Evolutionary conservation across 352 stramenopile species (phyloP), one percentile per base, ranked within the genome.

Genomic region (Phytophthora pluvialis): DNA sequence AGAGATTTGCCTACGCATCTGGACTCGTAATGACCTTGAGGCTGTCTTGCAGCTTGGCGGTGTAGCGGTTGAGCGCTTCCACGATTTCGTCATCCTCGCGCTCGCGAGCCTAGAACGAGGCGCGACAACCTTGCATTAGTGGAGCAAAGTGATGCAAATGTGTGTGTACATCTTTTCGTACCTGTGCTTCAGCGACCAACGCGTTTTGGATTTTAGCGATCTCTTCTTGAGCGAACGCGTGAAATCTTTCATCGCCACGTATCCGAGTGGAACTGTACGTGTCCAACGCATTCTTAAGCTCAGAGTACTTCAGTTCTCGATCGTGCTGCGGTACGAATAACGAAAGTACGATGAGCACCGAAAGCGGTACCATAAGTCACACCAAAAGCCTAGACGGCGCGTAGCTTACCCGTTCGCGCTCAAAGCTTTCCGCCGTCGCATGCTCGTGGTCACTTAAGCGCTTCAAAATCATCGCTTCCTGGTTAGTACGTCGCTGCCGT

Each of bases 31-130:
- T 96, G 67, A 98, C 86, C 50, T 95, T 95, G 63, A 98, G 87
- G 69, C 89, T 98, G 48, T 93, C 85, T 69, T 98, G 94, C 9
- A 98, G 65, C 76, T 98, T 97, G 55, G 89, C 77, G 0, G 93
- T 98, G 73, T 98, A 98, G 36, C 88, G 69, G 70, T 98, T 97
- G 57, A 98, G 84, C 32, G 90, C 93, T 51, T 94, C 85, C 15
- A 98, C 91, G 68, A 98, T 98, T 64, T 98, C 86, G 68, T 98
- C 90, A 80, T 99, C 95, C 65, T 97, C 88, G 28, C 81, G 70
- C 57, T 97, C 79, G 21, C 94, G 85, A 29, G 97, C 88, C 71
- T 89, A 28, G 10, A 33, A 21, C 13, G 5, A 43, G 29, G 28
- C 5, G 8, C 2, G 43, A 44, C 7, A 35, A 48, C 4, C 12